Evolutionary conservation across 2,329 filamentous ascomycete species (phyloP).

Genomic region (Claviceps maximensis): DNA sequence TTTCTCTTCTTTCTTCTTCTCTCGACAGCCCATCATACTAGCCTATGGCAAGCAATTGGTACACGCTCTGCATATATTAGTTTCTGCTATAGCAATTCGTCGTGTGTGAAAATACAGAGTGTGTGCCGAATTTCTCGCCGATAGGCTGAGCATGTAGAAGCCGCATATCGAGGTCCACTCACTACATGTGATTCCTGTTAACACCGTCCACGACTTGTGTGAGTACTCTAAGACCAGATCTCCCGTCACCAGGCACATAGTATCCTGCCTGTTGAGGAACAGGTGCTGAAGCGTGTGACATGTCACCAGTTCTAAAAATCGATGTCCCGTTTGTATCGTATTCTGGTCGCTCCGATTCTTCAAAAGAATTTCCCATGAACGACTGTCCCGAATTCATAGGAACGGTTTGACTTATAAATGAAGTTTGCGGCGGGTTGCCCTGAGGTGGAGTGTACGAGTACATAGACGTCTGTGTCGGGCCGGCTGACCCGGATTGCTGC

Average conservation of each 20-base stretch:
- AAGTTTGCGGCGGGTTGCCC: constrained; percentile 15
- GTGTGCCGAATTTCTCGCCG: not conserved
- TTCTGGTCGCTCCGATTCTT: constrained; percentile 18
- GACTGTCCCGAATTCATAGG: constrained; percentile 19
- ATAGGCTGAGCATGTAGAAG: too few relatives aligned
- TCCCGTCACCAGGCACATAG: constrained; percentile 20
- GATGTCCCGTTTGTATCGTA: constrained; percentile 19
- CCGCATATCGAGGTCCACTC: not conserved
- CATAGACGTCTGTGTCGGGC: constrained; percentile 27
- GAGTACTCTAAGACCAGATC: constrained; percentile 18
- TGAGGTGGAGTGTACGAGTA: constrained; percentile 33
- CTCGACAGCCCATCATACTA: too few relatives aligned
- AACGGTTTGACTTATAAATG: constrained; percentile 20
- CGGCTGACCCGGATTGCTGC: constrained; percentile 28
- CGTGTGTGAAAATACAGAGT: too few relatives aligned
- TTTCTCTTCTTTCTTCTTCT: too few relatives aligned
- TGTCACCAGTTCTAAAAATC: constrained; percentile 21
- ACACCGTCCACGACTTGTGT: constrained; percentile 17
- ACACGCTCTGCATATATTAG: too few relatives aligned
- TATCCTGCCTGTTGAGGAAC: constrained; percentile 21
- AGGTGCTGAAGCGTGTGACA: constrained; percentile 15
- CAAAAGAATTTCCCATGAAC: constrained; percentile 23
- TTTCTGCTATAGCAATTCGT: too few relatives aligned
- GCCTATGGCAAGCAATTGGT: too few relatives aligned
- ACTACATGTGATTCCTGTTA: constrained; percentile 16